Conservation (phyloP, 176 grass and related monocot genomes). For the Triticum timopheevii region DNA sequence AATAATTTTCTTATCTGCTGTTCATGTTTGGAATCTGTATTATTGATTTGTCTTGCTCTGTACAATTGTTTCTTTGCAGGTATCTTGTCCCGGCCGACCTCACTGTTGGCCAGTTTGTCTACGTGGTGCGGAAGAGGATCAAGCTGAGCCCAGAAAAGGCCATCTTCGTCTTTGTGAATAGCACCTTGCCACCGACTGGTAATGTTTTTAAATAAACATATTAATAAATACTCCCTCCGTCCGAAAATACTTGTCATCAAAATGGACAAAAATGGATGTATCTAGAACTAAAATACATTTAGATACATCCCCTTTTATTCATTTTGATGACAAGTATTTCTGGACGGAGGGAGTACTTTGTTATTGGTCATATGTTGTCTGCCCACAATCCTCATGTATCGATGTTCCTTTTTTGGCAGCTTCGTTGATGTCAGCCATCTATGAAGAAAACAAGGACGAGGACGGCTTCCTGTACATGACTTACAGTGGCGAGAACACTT, state of each 20-base stretch:
- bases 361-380: neutral
- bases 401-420: constrained; percentile 30
- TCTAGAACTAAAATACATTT: too few species aligned
- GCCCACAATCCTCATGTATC: neutral
- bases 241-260: too few species aligned
- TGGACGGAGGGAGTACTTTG: neutral
- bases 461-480: constrained; percentile 97
- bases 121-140: constrained; percentile 93
- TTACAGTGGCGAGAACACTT: constrained; percentile 93
- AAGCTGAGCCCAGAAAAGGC: constrained; percentile 86
- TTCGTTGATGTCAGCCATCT: constrained; percentile 88
- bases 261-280: too few species aligned
- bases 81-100: constrained; percentile 87
- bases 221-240: neutral
- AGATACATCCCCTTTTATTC: too few species aligned
- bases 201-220: neutral
- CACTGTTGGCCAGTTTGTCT: constrained; percentile 82
- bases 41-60: neutral
- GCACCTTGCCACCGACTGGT: constrained; percentile 79
- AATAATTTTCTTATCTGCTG: neutral
- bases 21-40: neutral
- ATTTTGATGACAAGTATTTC: too few species aligned
- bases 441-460: constrained; percentile 89
- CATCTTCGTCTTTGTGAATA: constrained; percentile 90
- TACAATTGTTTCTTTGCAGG: constrained; percentile 29